These are phyloP conservation scores for Parietaria judaica DNA, from an alignment of 306 rosid species.

Conservation along the genomic window DNA sequence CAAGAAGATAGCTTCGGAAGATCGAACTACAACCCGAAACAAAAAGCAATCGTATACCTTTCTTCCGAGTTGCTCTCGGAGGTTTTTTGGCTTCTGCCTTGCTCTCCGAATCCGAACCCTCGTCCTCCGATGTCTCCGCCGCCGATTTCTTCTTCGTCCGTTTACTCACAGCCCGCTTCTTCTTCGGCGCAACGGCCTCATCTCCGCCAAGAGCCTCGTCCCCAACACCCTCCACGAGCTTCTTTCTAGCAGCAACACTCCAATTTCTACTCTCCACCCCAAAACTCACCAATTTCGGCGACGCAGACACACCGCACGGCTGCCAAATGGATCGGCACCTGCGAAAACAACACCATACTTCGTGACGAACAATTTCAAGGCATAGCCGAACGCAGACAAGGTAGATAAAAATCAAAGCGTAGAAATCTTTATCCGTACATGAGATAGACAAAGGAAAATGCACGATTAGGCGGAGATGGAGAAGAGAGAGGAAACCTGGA, in stretches of 20 bases:
- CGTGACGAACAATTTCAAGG: neutral
- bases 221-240: slow-evolving; percentile 33
- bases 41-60: slow-evolving; percentile 36
- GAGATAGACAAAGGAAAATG: neutral
- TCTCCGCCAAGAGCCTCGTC: slow-evolving; percentile 38
- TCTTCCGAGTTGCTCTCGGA: slow-evolving; percentile 37
- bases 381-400: neutral
- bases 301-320: slow-evolving; percentile 21
- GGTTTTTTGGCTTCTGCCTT: slow-evolving; percentile 55
- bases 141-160: slow-evolving; percentile 43
- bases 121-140: slow-evolving; percentile 30
- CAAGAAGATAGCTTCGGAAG: too few species aligned
- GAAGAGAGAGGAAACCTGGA: slow-evolving; percentile 46
- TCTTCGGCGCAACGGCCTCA: slow-evolving; percentile 36
- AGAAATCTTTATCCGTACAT: neutral
- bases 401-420: neutral
- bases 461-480: slow-evolving; percentile 15
- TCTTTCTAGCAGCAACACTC: slow-evolving; percentile 57
- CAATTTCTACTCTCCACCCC: slow-evolving; percentile 35
- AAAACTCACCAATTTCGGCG: slow-evolving; percentile 32
- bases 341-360: slow-evolving; percentile 18
- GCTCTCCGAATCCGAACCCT: slow-evolving; percentile 23
- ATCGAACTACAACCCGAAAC: too few species aligned
- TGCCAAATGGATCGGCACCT: slow-evolving; percentile 51
- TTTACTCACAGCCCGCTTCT: slow-evolving; percentile 48